Evolutionary conservation across 2,329 filamentous ascomycete genomes (phyloP).

Genomic region (Hypoxylon rubiginosum): DNA sequence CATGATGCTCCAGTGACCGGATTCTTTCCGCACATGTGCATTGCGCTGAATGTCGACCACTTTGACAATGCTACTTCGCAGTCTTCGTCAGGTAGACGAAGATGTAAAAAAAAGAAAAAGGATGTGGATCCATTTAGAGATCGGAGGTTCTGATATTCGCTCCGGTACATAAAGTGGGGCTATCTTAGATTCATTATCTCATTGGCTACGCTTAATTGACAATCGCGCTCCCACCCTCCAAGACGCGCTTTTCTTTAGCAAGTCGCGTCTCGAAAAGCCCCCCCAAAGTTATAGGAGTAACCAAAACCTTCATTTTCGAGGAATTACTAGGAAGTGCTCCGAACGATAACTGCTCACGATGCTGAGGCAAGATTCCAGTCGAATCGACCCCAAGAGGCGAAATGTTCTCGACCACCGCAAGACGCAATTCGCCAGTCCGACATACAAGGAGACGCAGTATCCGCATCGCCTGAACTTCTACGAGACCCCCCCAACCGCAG

Average conservation of each 20-base stretch:
- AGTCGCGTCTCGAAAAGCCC: slow-evolving; percentile 36
- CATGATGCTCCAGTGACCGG: neutral
- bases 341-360: slow-evolving; percentile 39
- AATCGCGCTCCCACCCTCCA: slow-evolving; percentile 35
- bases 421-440: slow-evolving; percentile 84
- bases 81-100: neutral
- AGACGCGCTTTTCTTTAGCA: slow-evolving; percentile 43
- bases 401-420: slow-evolving; percentile 87
- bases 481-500: slow-evolving; percentile 85
- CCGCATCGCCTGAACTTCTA: slow-evolving; percentile 94
- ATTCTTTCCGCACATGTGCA: neutral
- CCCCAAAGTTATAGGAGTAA: slow-evolving; percentile 10
- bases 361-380: slow-evolving; percentile 57
- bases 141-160: neutral
- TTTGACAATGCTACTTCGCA: no score
- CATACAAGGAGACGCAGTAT: slow-evolving; percentile 84
- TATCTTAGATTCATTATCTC: neutral
- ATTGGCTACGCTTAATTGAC: slow-evolving; percentile 41
- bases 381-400: slow-evolving; percentile 78
- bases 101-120: neutral
- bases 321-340: neutral
- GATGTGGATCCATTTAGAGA: neutral
- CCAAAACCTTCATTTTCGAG: slow-evolving; percentile 17
- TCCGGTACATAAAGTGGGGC: neutral
- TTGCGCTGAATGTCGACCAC: neutral